Base-by-base conservation (phyloP, 306 rosid species). In the Fagus crenata region DNA sequence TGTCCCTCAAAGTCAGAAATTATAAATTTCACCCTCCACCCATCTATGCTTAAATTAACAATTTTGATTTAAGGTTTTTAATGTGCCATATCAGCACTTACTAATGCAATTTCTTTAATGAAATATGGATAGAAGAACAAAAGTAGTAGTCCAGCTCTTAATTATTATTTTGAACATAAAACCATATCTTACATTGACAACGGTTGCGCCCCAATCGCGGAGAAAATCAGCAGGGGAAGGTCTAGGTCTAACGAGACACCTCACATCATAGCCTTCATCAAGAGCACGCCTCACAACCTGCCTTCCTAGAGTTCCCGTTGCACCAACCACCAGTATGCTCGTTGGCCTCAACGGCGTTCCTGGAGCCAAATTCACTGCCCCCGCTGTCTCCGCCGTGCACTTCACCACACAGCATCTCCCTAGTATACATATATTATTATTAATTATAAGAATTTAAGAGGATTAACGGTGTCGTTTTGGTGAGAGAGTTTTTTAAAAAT, bases 221-320 rank as follows among this genome's bases (percentile, higher is more conserved):
- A 95, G 99, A 81, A 95, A 95, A 61, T 95, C 96, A 1, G 97
- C 97, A 18, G 97, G 99, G 71, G 97, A 93, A 4, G 99, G 99
- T 53, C 99, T 81, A n/a, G 99, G 99, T 88, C 99, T 78, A 1
- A 95, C 99, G 12, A 95, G 87, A 76, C 99, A 95, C 67, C 97
- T 75, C 2, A 95, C 97, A 12, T 95, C 98, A 77, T 95, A 90
- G 17, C 99, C 99, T 83, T 95, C 99, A 69, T 95, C 99, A 1
- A 95, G 80, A 0, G 93, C 97, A 37, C 99, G 91, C 80, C 99
- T 82, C 75, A 95, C 99, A 58, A 95, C 80, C 88, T 95, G 97
- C 79, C 97, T 87, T 35, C 99, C 99, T 0, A 95, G 87, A 41
- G 97, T 92, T 8, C 97, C 97, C 0, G 99, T 95, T 7, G 90